Percentiles rank a stretch among this genome's conserved stretches.
Conservation (phyloP, 78 protist genomes). For the Capsaspora owczarzaki region DNA sequence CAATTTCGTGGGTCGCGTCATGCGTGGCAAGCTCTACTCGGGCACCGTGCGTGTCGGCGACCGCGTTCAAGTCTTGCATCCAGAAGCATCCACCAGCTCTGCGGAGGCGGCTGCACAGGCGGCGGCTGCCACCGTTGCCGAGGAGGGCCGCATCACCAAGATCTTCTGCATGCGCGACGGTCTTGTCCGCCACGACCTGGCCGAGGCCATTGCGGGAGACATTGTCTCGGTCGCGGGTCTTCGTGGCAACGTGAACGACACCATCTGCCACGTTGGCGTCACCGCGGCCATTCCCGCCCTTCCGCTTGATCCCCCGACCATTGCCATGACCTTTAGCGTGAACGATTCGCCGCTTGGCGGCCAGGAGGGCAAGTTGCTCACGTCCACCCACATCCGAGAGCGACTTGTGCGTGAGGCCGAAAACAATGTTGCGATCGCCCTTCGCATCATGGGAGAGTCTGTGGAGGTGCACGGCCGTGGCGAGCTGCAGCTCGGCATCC, state of each 20-base stretch:
- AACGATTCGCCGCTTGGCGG: constrained; percentile 72
- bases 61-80: no score
- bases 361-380: constrained; percentile 58
- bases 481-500: constrained; percentile 80
- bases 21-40: constrained; percentile 57
- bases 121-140: constrained; percentile 22
- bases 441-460: constrained; percentile 38
- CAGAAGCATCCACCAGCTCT: no score
- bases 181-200: constrained; percentile 31
- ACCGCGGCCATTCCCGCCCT: constrained; percentile 10
- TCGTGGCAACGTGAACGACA: constrained; percentile 55
- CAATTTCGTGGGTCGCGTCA: constrained; percentile 63
- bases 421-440: constrained; percentile 64
- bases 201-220: constrained; percentile 75
- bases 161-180: constrained; percentile 55
- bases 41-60: constrained; percentile 59
- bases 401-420: constrained; percentile 66
- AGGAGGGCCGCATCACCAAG: constrained; percentile 38
- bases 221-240: constrained; percentile 73
- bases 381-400: constrained; percentile 43
- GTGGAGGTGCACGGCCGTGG: constrained; percentile 79
- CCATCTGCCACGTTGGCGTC: constrained; percentile 17
- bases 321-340: constrained; percentile 59
- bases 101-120: no score
- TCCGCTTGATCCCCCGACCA: constrained; percentile 83